Conservation (phyloP, 768 basidiomycete genomes). For the Termitomyces sp. region DNA sequence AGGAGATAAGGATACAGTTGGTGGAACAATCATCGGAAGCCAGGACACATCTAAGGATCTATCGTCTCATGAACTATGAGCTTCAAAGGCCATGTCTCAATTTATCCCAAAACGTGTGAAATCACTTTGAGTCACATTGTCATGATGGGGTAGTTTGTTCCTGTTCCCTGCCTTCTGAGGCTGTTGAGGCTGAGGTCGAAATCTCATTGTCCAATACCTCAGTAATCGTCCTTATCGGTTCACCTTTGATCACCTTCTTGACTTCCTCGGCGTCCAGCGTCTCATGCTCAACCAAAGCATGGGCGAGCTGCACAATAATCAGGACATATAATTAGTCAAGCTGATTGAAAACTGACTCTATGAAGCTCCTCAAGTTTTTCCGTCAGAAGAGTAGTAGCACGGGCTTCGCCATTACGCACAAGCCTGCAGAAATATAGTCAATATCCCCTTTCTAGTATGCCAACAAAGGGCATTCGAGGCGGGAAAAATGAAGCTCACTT, state of each 20-base stretch:
- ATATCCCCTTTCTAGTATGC: not conserved
- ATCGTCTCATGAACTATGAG: not conserved
- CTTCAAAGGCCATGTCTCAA: not conserved
- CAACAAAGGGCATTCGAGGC: not conserved
- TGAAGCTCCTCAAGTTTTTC: slow-evolving; percentile 72
- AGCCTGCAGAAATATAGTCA: slow-evolving; percentile 30
- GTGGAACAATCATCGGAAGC: not conserved
- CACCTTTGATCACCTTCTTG: slow-evolving; percentile 75
- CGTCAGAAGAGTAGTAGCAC: slow-evolving; percentile 60
- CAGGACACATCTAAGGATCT: not conserved
- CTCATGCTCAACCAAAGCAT: slow-evolving; percentile 92
- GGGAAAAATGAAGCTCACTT: slow-evolving; percentile 47
- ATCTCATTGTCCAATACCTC: slow-evolving; percentile 61
- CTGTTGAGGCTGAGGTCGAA: too few relatives aligned
- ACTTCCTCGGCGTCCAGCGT: slow-evolving; percentile 88
- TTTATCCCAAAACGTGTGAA: not conserved
- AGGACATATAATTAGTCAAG: slow-evolving; percentile 2
- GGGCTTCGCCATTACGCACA: slow-evolving; percentile 62
- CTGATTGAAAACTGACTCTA: slow-evolving; percentile 36
- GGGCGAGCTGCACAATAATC: slow-evolving; percentile 57
- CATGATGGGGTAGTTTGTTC: slow-evolving; percentile 8
- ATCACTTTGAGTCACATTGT: not conserved
- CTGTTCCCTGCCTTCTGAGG: slow-evolving; percentile 20
- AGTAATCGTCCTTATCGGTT: slow-evolving; percentile 65
- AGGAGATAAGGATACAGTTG: slow-evolving; percentile 2